Evolutionary conservation across 164 flowering plant species (phyloP).

Genomic region (Vitis rotundifolia): DNA sequence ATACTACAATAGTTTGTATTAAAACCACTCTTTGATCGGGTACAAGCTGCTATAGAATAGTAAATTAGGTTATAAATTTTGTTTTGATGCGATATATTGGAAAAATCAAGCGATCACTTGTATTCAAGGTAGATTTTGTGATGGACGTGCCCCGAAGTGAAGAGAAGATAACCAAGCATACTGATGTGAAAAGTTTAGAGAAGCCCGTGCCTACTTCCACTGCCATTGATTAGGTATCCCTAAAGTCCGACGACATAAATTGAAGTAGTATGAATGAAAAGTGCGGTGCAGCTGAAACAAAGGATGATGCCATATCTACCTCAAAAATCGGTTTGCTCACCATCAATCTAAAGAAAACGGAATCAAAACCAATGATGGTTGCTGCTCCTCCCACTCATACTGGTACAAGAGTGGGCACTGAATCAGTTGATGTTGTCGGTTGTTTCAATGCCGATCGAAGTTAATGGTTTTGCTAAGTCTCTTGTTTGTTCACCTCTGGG

Average conservation of each 20-base stretch:
- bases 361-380: conserved; percentile 10
- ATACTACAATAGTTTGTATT: too few species aligned
- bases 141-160: conserved; percentile 20
- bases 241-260: conserved; percentile 5
- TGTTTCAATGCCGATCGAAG: conserved; percentile 65
- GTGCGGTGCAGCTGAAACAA: conserved; percentile 17
- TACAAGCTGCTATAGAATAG: too few species aligned
- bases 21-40: too few species aligned
- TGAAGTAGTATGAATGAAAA: conserved; percentile 7
- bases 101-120: too few species aligned
- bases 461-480: conserved; percentile 43
- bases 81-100: too few species aligned
- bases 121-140: conserved; percentile 17
- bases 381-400: conserved; percentile 8
- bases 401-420: neutral
- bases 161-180: conserved; percentile 15
- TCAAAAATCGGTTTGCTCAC: conserved; percentile 53
- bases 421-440: conserved; percentile 41
- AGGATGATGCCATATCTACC: conserved; percentile 26
- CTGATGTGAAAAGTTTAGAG: conserved; percentile 14
- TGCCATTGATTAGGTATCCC: conserved; percentile 14
- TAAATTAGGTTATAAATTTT: too few species aligned
- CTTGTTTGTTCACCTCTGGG: conserved; percentile 52
- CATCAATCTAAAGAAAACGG: conserved; percentile 33
- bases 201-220: conserved; percentile 4